phyloP scores from a whole-genome alignment of 305 asterid species.

The Euphrasia arctica region DNA sequence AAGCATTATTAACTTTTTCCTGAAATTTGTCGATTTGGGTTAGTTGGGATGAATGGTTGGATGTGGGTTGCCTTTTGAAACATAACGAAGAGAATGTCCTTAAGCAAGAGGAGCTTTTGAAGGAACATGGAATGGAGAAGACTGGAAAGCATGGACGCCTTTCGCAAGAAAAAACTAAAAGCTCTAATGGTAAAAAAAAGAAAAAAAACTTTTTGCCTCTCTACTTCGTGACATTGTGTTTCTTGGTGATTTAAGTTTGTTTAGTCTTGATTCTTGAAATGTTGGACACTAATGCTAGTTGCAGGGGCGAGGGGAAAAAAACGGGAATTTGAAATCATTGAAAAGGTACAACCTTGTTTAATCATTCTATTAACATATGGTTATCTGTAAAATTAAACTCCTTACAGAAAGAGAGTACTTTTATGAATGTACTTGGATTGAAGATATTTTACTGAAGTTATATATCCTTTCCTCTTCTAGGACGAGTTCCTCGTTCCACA shows the following conservation, averaged over 20 bases:
- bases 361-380: slow-evolving; percentile 8
- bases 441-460: slow-evolving; percentile 8
- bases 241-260: background rate
- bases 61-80: slow-evolving; percentile 48
- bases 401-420: background rate
- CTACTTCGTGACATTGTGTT: background rate
- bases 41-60: slow-evolving; percentile 96
- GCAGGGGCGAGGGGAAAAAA: slow-evolving; percentile 44
- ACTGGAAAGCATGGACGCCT: slow-evolving; percentile 39
- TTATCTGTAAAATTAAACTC: background rate
- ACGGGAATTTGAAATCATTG: slow-evolving; percentile 31
- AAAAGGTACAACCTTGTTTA: slow-evolving; percentile 28
- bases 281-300: slow-evolving; percentile 19
- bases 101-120: slow-evolving; percentile 45
- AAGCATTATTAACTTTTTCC: too few species aligned
- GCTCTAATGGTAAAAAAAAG: slow-evolving; percentile 39
- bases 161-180: slow-evolving; percentile 41
- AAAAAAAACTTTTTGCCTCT: background rate
- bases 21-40: slow-evolving; percentile 19
- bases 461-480: slow-evolving; percentile 29
- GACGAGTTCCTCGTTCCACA: slow-evolving; percentile 34
- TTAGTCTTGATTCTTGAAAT: slow-evolving; percentile 3
- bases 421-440: slow-evolving; percentile 14
- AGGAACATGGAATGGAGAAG: slow-evolving; percentile 41
- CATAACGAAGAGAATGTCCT: slow-evolving; percentile 55